Conservation (phyloP, 2,329 filamentous ascomycete species). For the Macrophomina phaseolina region DNA sequence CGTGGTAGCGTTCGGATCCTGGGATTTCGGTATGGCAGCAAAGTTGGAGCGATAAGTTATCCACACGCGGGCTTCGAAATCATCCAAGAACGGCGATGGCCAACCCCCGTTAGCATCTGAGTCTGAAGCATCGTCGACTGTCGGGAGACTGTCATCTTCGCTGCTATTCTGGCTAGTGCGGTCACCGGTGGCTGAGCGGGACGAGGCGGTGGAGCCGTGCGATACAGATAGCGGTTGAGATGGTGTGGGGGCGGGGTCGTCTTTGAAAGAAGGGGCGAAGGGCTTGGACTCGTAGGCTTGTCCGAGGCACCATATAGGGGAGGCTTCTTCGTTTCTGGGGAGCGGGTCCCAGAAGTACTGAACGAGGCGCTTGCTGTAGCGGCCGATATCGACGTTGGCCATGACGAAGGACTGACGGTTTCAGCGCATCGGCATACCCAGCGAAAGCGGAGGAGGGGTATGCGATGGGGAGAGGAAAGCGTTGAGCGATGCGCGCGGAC, state of each 20-base stretch:
- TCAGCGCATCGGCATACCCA: conserved; percentile 16
- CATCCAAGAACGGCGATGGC: conserved; percentile 84
- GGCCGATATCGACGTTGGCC: conserved; percentile 75
- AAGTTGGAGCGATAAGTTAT: conserved; percentile 96
- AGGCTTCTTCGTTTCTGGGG: conserved; percentile 75
- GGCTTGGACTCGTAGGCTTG: conserved; percentile 57
- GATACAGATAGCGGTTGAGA: conserved; percentile 28
- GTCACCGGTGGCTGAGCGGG: conserved; percentile 41
- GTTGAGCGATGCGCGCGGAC: background rate
- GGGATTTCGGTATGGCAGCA: conserved; percentile 77
- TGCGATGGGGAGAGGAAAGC: background rate
- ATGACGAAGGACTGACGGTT: conserved; percentile 46
- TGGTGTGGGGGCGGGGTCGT: conserved; percentile 29
- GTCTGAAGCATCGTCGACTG: conserved; percentile 37
- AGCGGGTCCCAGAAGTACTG: conserved; percentile 93
- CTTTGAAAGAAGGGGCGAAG: conserved; percentile 30
- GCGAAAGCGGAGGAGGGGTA: background rate
- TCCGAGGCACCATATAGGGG: conserved; percentile 85
- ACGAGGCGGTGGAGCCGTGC: conserved; percentile 30
- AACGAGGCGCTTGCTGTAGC: conserved; percentile 77
- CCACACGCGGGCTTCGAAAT: conserved; percentile 94
- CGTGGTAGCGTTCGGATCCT: conserved; percentile 71
- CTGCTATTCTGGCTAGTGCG: conserved; percentile 71
- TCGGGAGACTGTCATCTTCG: conserved; percentile 69
- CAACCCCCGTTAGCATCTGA: conserved; percentile 63